Evolutionary conservation across 73 alveolate genomes (phyloP), one percentile per base, ranked within the genome.

Genomic region (Paramecium caudatum): DNA sequence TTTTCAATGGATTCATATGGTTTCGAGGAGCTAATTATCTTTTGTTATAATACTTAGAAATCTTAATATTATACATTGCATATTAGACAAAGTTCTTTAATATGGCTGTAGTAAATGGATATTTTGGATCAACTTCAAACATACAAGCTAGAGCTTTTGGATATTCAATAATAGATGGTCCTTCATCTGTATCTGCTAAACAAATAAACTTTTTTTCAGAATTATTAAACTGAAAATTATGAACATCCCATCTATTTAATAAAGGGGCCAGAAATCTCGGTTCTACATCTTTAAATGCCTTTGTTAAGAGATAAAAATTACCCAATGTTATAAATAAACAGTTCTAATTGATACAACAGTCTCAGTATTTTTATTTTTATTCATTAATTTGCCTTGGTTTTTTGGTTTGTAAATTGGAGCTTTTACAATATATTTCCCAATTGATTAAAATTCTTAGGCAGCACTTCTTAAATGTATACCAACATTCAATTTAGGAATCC

Each of bases 401-500:
- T 74, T 74, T 19, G 88, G 61, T 45, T 74, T 74, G 12, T 74
- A 74, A 12, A 41, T 21, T 3, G 88, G 88, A 21, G 70, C 88
- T 39, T 74, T 74, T 15, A 74, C 88, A 74, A 74, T 47, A 41
- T 74, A 86, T 25, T 63, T 86, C 17, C 93, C 93, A 9, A 86
- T 70, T 13, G 93, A 86, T 86, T 86, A 48, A 27, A 86, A 86
- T 74, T 86, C 93, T 63, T 86, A n/a, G 10, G 93, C 93, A 62
- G 93, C 82, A 43, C 93, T 86, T 27, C 93, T 86, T 21, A 95
- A 93, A 84, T 97, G 99, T 47, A 97, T 68, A 9, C 99, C 99
- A 30, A 94, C 95, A 93, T 97, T 97, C 65, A 97, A 96, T 47
- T 91, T 70, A 7, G 99, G 99, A 17, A 92, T 93, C 99, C 99